These are phyloP conservation scores for Aspergillus ellipticus DNA, from an alignment of 495 filamentous ascomycete species.

Conservation along the genomic window DNA sequence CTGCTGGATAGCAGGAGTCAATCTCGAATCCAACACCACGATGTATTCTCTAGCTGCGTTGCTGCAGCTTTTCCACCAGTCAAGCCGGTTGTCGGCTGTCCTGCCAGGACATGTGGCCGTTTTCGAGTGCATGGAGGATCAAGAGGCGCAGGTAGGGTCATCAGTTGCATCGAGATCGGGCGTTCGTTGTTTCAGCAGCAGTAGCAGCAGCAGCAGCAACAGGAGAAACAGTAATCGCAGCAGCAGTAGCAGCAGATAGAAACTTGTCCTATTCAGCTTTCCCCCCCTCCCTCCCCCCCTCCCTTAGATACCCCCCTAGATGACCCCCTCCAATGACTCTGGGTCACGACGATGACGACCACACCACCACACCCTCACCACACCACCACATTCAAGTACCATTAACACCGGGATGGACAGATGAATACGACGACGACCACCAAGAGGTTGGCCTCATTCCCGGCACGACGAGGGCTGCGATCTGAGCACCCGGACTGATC, in stretches of 20 bases:
- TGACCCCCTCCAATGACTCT: too few species aligned
- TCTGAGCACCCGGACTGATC: constrained; percentile 13
- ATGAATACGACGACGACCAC: background rate
- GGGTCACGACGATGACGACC: too few species aligned
- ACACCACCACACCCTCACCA: too few species aligned
- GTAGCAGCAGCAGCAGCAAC: too few species aligned
- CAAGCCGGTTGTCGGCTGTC: constrained; percentile 10
- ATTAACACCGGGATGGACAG: background rate
- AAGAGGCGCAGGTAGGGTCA: constrained; percentile 11
- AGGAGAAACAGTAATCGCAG: too few species aligned
- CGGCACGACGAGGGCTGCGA: background rate
- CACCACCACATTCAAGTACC: background rate
- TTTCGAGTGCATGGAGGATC: constrained; percentile 20
- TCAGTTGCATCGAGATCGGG: constrained; percentile 18
- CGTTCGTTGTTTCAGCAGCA: constrained; percentile 4
- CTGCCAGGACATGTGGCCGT: constrained; percentile 26
- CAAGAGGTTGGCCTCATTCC: background rate
- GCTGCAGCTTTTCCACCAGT: constrained; percentile 13
- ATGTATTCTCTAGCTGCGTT: background rate
- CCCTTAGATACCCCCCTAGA: too few species aligned
- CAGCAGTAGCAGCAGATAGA: too few species aligned
- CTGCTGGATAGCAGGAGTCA: background rate
- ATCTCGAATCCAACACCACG: background rate
- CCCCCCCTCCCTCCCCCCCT: too few species aligned
- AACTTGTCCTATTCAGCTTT: too few species aligned